These are phyloP conservation scores for Citrus sp. DNA, from an alignment of 345 rosid species.

Conservation along the genomic window DNA sequence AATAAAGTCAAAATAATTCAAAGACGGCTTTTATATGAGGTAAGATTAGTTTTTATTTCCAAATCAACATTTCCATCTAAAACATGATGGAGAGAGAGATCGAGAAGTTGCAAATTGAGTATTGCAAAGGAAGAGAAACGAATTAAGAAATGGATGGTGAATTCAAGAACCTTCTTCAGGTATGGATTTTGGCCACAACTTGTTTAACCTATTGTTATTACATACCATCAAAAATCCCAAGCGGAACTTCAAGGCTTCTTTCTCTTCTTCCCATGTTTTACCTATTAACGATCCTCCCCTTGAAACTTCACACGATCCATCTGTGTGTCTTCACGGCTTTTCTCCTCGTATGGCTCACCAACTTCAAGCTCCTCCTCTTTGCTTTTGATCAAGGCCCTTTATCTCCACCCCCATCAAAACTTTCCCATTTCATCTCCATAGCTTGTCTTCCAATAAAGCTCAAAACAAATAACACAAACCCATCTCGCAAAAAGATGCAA, in stretches of 20 bases:
- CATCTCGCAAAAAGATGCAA: too few species aligned
- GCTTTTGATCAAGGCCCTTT: slow-evolving; percentile 61
- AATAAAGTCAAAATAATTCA: background rate
- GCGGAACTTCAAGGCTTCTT: slow-evolving; percentile 42
- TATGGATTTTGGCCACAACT: slow-evolving; percentile 40
- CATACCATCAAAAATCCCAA: slow-evolving; percentile 36
- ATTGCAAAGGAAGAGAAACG: background rate
- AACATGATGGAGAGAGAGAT: background rate
- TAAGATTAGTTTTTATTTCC: background rate
- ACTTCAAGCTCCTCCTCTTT: slow-evolving; percentile 68
- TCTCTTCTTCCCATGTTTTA: slow-evolving; percentile 49
- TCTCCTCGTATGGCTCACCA: slow-evolving; percentile 65
- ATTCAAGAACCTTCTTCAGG: slow-evolving; percentile 35
- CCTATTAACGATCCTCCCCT: slow-evolving; percentile 54
- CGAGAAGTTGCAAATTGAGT: background rate
- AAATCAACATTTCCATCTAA: background rate
- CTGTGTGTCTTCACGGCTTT: slow-evolving; percentile 32
- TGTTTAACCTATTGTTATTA: slow-evolving; percentile 48
- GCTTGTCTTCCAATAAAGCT: slow-evolving; percentile 51
- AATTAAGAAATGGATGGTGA: slow-evolving; percentile 19
- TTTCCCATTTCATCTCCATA: slow-evolving; percentile 51
- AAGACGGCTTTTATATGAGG: background rate
- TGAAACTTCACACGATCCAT: slow-evolving; percentile 34
- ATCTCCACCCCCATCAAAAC: slow-evolving; percentile 34
- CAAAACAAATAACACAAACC: too few species aligned